These are phyloP conservation scores for Bryum argenteum DNA, from an alignment of 225 moss, liverwort and hornwort species.

Conservation along the genomic window DNA sequence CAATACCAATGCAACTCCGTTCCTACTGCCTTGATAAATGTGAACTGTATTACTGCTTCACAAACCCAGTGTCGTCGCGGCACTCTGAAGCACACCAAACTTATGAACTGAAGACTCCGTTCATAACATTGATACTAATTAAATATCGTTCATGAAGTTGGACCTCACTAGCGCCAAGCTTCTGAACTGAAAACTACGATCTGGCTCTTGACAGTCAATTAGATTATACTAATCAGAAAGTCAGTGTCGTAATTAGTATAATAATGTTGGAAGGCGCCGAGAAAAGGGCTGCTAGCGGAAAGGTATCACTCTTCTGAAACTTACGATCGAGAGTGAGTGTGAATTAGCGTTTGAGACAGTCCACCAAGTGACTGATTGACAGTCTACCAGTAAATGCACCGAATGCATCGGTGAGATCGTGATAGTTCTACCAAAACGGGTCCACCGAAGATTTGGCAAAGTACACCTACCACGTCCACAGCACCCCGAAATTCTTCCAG, in stretches of 20 bases:
- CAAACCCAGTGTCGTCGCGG: no score
- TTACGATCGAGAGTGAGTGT: neutral
- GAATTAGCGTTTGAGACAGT: neutral
- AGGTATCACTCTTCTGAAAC: neutral
- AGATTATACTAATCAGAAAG: neutral
- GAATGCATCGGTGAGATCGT: slow-evolving; percentile 30
- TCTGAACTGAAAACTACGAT: neutral
- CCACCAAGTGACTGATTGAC: neutral
- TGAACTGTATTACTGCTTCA: no score
- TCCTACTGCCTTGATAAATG: no score
- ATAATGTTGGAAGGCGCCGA: neutral
- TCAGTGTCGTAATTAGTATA: neutral
- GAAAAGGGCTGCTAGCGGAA: slow-evolving; percentile 5
- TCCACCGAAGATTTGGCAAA: slow-evolving; percentile 48
- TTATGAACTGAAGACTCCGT: no score
- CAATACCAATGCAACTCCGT: no score
- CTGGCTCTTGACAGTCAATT: neutral
- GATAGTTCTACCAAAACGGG: slow-evolving; percentile 46
- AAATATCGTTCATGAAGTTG: no score
- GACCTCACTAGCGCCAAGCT: neutral
- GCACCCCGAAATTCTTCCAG: slow-evolving; percentile 43
- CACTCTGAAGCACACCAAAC: no score
- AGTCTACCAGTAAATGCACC: neutral
- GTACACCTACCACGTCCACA: slow-evolving; percentile 48
- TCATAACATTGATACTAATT: no score